Conservation (phyloP, 1,139 yeast species). For the Blastobotrys aristatus region DNA sequence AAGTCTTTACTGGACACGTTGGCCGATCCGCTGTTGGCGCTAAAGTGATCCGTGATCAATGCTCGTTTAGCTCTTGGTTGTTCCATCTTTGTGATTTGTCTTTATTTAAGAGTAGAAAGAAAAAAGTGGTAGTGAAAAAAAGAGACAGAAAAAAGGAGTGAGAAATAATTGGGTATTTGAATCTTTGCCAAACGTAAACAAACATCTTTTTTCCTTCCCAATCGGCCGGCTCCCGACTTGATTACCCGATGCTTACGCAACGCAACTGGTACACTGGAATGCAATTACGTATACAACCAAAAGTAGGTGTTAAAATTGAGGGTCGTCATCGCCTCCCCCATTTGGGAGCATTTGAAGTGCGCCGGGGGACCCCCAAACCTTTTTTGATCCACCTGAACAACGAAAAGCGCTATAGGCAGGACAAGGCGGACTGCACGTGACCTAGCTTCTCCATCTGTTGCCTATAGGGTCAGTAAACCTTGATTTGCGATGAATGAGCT, state of each 20-base stretch:
- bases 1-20: not conserved
- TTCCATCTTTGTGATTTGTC: not conserved
- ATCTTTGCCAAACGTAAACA: no score
- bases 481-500: not conserved
- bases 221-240: not conserved
- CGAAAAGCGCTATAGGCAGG: not conserved
- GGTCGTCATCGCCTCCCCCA: no score
- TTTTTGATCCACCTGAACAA: no score
- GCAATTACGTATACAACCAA: no score
- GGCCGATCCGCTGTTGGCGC: not conserved
- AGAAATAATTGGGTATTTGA: not conserved
- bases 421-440: conserved; percentile 7
- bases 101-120: not conserved
- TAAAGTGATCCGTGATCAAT: conserved; percentile 13
- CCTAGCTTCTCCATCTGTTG: conserved; percentile 21
- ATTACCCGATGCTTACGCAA: not conserved
- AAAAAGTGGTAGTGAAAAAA: not conserved
- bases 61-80: conserved; percentile 11
- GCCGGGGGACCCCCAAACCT: no score
- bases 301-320: no score
- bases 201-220: not conserved
- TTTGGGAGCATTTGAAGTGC: no score
- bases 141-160: not conserved
- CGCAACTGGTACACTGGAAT: no score
- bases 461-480: conserved; percentile 21